These are phyloP conservation scores for Pseudozyma hubeiensis DNA, from an alignment of 1,284 basidiomycete species.

Conservation along the genomic window DNA sequence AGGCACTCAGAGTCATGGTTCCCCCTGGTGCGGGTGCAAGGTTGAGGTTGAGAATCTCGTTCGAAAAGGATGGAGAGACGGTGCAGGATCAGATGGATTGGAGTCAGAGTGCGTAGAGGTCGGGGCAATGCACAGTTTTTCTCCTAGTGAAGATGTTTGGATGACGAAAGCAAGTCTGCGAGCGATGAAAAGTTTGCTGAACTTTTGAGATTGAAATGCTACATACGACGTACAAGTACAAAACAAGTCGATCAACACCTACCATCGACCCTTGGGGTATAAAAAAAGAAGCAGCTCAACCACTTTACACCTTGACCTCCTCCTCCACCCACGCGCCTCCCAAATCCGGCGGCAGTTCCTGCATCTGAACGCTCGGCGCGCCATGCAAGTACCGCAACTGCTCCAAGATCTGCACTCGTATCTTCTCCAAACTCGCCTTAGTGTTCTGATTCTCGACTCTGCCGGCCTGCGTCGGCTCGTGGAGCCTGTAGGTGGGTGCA, in stretches of 20 bases:
- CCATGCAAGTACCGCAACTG: constrained; percentile 93
- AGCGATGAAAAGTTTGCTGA: too few species aligned
- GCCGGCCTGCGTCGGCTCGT: constrained; percentile 85
- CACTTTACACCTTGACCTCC: constrained; percentile 20
- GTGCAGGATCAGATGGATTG: constrained; percentile 94
- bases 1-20: constrained; percentile 91
- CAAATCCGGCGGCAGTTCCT: constrained; percentile 93
- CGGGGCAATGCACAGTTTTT: constrained; percentile 1
- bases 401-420: constrained; percentile 85
- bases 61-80: constrained; percentile 73
- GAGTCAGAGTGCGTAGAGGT: constrained; percentile 35
- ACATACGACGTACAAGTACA: constrained; percentile 8
- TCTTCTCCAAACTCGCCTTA: constrained; percentile 78
- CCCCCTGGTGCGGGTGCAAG: constrained; percentile 85
- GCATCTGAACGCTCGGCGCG: constrained; percentile 94
- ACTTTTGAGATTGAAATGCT: background rate
- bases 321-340: constrained; percentile 83
- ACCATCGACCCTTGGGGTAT: constrained; percentile 8
- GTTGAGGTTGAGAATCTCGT: constrained; percentile 86
- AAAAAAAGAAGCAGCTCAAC: background rate
- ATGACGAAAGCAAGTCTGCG: too few species aligned
- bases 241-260: background rate
- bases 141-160: too few species aligned
- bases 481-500: constrained; percentile 88
- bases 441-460: constrained; percentile 94